These are phyloP conservation scores for Monosporozyma unispora DNA, from an alignment of 805 yeast species.

Conservation along the genomic window DNA sequence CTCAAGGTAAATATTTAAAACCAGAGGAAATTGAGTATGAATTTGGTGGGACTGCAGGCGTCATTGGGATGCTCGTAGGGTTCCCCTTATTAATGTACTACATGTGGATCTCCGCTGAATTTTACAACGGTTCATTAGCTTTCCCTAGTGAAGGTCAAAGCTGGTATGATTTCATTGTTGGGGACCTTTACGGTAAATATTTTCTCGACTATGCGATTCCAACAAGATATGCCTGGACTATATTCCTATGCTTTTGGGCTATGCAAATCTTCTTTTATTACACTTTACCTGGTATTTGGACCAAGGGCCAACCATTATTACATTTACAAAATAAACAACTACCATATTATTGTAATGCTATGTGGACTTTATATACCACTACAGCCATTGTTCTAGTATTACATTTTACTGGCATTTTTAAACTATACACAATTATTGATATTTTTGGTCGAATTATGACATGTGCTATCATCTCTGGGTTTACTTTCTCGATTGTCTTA, in stretches of 20 bases:
- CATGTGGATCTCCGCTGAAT: slow-evolving; percentile 87
- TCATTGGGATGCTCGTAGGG: slow-evolving; percentile 81
- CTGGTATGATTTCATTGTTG: slow-evolving; percentile 41
- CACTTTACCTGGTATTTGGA: slow-evolving; percentile 87
- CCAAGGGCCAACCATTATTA: slow-evolving; percentile 85
- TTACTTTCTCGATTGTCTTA: slow-evolving; percentile 54
- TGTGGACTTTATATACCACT: slow-evolving; percentile 70
- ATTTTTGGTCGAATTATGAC: slow-evolving; percentile 89
- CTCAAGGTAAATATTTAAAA: slow-evolving; percentile 34
- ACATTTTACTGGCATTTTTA: slow-evolving; percentile 70
- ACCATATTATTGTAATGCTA: slow-evolving; percentile 90
- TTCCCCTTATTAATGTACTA: slow-evolving; percentile 93
- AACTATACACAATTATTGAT: slow-evolving; percentile 65
- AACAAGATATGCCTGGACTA: slow-evolving; percentile 48
- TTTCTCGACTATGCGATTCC: slow-evolving; percentile 52
- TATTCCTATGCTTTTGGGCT: slow-evolving; percentile 61
- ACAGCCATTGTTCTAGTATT: slow-evolving; percentile 47
- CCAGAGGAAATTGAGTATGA: slow-evolving; percentile 64
- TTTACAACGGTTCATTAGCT: slow-evolving; percentile 67
- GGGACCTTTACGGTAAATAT: slow-evolving; percentile 32
- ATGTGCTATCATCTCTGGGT: slow-evolving; percentile 76
- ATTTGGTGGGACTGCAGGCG: slow-evolving; percentile 91
- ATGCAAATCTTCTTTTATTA: slow-evolving; percentile 69
- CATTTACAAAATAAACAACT: slow-evolving; percentile 74
- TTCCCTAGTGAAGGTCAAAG: slow-evolving; percentile 54